Base-by-base conservation (phyloP, 2,329 filamentous ascomycete species). In the Pestalotiopsis fici region DNA sequence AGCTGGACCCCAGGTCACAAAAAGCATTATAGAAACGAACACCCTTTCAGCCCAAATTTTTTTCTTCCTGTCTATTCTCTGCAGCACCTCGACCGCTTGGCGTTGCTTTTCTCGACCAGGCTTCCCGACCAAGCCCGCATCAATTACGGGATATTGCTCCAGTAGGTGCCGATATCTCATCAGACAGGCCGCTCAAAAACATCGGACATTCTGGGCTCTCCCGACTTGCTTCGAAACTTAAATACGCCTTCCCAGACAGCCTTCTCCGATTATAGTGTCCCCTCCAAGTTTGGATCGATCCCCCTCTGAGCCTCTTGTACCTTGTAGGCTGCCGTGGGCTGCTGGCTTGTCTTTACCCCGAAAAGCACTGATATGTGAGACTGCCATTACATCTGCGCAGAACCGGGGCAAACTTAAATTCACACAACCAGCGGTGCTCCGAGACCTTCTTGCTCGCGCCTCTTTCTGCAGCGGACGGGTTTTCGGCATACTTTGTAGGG, bases 381-480 rank as follows among this genome's bases (percentile, higher is more conserved):
- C 35, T 47, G 35, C 59, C 15, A 62, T 50, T 43, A 61, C 59
- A 61, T 61, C 59, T 37, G 13, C 23, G 21, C 59, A 43, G 21
- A 12, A 27, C 62, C 62, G 62, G 62, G 54, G 39, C n/a, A 64
- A 64, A 39, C 50, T 56, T 64, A 64, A 64, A 54, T 56, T 55
- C 23, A 43, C 47, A 37, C 39, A 43, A 31, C 9, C 21, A 64
- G 62, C 47, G 23, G 62, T 64, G 43, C 62, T 47, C 47, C 62
- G 28, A 64, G 27, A 35, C 39, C 43, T 56, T 47, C 18, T 25
- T 39, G 35, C 23, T 47, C 23, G 60, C 60, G 43, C 35, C 43
- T 63, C 27, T 63, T 57, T 63, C 60, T 54, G 35, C 60, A 54
- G 27, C 37, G 27, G n/a, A 63, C 37, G 37, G 60, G 27, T 63